Evolutionary conservation across 1,284 basidiomycete genomes (phyloP), one percentile per base, ranked within the genome.

Genomic region (Cutaneotrichosporon cavernicola): DNA sequence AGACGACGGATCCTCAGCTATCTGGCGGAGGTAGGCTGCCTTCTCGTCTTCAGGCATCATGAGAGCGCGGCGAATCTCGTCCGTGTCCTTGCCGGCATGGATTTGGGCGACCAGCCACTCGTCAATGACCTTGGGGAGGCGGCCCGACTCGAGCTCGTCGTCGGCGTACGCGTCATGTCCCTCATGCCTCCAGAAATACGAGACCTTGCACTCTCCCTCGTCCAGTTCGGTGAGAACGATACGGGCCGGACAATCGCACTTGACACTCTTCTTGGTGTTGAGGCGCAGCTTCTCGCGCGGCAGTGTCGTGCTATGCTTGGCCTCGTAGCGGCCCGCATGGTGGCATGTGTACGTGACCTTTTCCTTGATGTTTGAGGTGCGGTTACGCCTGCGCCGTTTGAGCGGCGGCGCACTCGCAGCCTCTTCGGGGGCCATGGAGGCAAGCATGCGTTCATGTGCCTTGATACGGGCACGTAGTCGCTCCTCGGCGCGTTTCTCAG

Each of bases 281-380:
- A 78, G 60, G 16, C 78, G 65, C 16, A 76, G 65, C 61, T 75
- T 76, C 49, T 72, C 73, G 53, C 69, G 66, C 5, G 78, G 78
- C 11, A 80, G 63, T 10, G 67, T 69, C 18, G 66, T 62, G 16
- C 69, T 72, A 65, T 80, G 78, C 60, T 74, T 72, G 32, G 78
- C 70, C 36, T 68, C 65, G 66, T 80, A 79, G 18, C 63, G 69
- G 2, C 78, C 78, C 1, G 78, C 75, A 51, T 80, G 78, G 67
- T 80, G 78, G 46, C 78, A 80, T 9, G 78, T 78, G 58, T 70
- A 80, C 8, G 78, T 80, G 64, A 80, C 71, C 65, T 80, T 80
- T 53, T 77, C 74, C 47, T 70, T 56, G 36, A 78, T 74, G 4
- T 68, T 63, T 4, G 72, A 73, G 1, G 75, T 76, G 16, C 73